Evolutionary conservation across 441 rosid genomes (phyloP).

Genomic region (Codiaeum variegatum): DNA sequence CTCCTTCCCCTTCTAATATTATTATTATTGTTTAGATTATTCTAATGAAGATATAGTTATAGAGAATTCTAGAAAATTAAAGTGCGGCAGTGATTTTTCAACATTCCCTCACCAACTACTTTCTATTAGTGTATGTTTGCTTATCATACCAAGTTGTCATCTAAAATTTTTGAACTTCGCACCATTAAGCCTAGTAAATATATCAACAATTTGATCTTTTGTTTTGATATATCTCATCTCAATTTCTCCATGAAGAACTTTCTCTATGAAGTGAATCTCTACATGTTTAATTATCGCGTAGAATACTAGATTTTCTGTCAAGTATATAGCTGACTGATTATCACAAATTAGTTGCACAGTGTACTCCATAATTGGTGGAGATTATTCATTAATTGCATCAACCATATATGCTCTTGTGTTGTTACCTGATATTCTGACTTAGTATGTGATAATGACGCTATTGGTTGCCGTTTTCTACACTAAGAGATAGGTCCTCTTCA

Average conservation of each 20-base stretch:
- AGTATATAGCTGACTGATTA: neutral
- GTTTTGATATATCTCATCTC: neutral
- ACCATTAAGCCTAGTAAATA: neutral
- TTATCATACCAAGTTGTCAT: neutral
- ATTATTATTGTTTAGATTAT: no score
- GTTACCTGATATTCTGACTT: neutral
- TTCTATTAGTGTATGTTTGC: accelerated
- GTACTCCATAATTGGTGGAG: neutral
- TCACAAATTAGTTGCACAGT: neutral
- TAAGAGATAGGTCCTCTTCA: neutral
- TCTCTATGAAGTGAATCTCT: neutral
- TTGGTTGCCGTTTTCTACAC: neutral
- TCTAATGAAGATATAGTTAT: no score
- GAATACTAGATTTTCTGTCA: neutral
- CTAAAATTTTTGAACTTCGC: neutral
- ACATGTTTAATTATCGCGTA: neutral
- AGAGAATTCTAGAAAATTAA: neutral
- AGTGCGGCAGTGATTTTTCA: neutral
- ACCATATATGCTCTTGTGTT: neutral
- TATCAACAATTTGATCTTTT: neutral
- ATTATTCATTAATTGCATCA: neutral
- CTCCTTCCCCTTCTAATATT: no score
- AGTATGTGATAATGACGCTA: neutral
- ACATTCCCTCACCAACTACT: neutral
- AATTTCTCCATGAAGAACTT: neutral